These are phyloP conservation scores for Hymenoscyphus linearis DNA, from an alignment of 2,329 filamentous ascomycete genomes.

Conservation along the genomic window DNA sequence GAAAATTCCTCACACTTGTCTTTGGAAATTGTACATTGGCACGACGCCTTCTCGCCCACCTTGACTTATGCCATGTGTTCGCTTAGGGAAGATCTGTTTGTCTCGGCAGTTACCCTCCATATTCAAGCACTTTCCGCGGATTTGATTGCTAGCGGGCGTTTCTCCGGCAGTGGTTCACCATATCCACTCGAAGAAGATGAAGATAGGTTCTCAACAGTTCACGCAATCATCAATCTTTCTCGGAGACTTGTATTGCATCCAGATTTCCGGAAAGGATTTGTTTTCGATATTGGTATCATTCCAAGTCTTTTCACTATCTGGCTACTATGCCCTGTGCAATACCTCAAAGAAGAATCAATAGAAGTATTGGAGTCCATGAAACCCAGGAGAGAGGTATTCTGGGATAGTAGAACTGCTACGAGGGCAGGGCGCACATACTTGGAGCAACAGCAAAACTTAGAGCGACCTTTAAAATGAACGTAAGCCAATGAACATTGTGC, in stretches of 20 bases:
- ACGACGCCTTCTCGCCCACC: conserved; percentile 21
- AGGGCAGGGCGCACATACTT: conserved; percentile 9
- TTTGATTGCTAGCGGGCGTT: conserved; percentile 3
- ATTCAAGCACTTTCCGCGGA: conserved; percentile 17
- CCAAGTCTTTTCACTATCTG: conserved; percentile 15
- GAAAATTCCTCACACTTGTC: conserved; percentile 8
- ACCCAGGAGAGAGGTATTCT: conserved; percentile 21
- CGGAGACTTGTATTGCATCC: conserved; percentile 6
- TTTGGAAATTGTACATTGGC: conserved; percentile 20
- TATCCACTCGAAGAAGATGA: not conserved
- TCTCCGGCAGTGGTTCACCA: not conserved
- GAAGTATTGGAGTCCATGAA: conserved; percentile 17
- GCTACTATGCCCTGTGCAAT: conserved; percentile 16
- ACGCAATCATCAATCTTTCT: conserved; percentile 8
- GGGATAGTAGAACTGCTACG: conserved; percentile 16
- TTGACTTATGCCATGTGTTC: conserved; percentile 18
- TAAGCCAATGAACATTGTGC: not conserved
- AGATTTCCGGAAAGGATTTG: conserved; percentile 14
- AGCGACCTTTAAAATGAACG: not conserved
- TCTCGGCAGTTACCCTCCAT: conserved; percentile 18
- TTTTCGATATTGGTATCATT: conserved; percentile 24
- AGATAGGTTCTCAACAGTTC: conserved; percentile 4
- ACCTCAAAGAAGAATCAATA: conserved; percentile 17
- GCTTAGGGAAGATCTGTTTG: conserved; percentile 14
- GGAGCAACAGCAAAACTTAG: conserved; percentile 3